Evolutionary conservation across 768 basidiomycete genomes (phyloP).

Genomic region (Termitomyces sp.): DNA sequence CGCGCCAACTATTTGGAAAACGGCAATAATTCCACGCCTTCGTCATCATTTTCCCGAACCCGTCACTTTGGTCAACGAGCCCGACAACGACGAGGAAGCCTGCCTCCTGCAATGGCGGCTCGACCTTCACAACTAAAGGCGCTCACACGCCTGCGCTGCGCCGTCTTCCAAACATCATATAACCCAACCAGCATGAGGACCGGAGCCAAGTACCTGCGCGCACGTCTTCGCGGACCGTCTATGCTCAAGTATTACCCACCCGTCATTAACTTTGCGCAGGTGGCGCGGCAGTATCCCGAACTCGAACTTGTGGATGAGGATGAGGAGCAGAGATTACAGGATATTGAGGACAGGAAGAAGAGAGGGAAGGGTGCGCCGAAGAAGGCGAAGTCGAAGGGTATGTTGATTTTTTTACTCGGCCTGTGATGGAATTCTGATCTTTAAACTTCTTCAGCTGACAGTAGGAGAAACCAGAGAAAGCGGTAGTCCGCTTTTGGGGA

Average conservation of each 20-base stretch:
- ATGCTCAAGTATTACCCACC: conserved; percentile 83
- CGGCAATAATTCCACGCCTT: neutral
- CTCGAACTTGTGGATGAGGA: conserved; percentile 59
- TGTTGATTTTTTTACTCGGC: conserved; percentile 17
- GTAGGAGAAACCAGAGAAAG: conserved; percentile 46
- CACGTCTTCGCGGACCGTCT: conserved; percentile 77
- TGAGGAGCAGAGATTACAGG: conserved; percentile 65
- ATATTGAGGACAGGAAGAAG: conserved; percentile 62
- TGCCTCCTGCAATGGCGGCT: conserved; percentile 25
- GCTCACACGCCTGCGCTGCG: conserved; percentile 62
- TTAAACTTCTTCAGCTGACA: conserved; percentile 35
- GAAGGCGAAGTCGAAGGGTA: conserved; percentile 72
- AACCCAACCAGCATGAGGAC: conserved; percentile 81
- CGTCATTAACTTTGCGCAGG: conserved; percentile 49
- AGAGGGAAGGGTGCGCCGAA: conserved; percentile 84
- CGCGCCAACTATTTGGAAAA: too few relatives aligned
- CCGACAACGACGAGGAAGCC: neutral
- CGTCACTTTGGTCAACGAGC: neutral
- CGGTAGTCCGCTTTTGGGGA: conserved; percentile 17
- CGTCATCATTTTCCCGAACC: neutral
- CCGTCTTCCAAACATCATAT: conserved; percentile 83
- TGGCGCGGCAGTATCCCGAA: conserved; percentile 50
- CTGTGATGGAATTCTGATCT: neutral
- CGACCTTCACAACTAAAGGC: conserved; percentile 54
- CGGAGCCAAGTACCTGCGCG: conserved; percentile 88